phyloP scores from a whole-genome alignment of 371 early-diverging fungal genomes.

The Actinomortierella ambigua region DNA sequence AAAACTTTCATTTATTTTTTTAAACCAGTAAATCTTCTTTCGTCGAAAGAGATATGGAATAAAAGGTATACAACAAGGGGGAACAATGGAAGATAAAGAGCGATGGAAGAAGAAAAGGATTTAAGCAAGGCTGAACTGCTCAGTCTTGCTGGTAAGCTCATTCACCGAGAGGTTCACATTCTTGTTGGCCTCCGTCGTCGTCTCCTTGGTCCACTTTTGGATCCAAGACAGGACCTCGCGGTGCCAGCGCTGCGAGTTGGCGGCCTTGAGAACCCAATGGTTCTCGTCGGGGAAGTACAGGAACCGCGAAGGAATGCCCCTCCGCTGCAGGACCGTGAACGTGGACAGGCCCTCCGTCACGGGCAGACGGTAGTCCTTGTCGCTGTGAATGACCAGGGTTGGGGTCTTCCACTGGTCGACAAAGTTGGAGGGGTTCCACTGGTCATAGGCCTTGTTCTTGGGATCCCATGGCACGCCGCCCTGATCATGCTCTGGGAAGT shows the following conservation, averaged over 20 bases:
- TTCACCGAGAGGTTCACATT: too few species aligned
- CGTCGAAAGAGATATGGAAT: too few species aligned
- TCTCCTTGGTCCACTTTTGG: constrained; percentile 53
- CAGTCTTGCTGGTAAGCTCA: too few species aligned
- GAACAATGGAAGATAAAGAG: too few species aligned
- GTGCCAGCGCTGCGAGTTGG: constrained; percentile 80
- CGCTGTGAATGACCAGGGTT: constrained; percentile 78
- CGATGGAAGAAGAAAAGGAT: too few species aligned
- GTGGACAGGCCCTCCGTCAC: constrained; percentile 75
- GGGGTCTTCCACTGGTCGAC: constrained; percentile 84
- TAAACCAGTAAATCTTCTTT: too few species aligned
- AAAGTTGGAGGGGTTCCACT: constrained; percentile 74
- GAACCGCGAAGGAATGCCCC: constrained; percentile 70
- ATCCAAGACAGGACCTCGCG: constrained; percentile 75
- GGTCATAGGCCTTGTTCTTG: constrained; percentile 62
- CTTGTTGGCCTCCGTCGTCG: neutral
- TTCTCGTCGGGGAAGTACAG: constrained; percentile 87
- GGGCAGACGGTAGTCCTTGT: constrained; percentile 68
- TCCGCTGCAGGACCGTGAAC: constrained; percentile 82
- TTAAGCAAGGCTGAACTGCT: too few species aligned
- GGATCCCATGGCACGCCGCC: constrained; percentile 75
- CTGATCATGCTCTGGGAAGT: constrained; percentile 81
- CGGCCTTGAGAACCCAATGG: constrained; percentile 79
- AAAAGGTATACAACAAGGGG: too few species aligned
- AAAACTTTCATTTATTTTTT: too few species aligned